Evolutionary conservation across 768 basidiomycete genomes (phyloP).

Genomic region (Lentinula guzmanii): DNA sequence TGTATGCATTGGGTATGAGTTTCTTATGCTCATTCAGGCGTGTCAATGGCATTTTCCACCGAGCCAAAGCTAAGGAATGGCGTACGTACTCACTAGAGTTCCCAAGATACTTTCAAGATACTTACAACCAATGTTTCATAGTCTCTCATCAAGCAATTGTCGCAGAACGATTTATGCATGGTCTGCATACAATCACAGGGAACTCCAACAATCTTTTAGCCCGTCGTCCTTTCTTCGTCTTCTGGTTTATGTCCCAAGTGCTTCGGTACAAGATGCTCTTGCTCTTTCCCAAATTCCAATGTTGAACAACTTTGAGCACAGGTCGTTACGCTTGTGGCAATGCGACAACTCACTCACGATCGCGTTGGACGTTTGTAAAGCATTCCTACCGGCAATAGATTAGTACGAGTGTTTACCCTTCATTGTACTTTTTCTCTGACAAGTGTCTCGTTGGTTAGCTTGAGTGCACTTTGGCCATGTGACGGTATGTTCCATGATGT

Average conservation of each 20-base stretch:
- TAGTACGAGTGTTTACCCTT: constrained; percentile 28
- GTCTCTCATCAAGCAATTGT: constrained; percentile 58
- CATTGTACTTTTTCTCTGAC: constrained; percentile 4
- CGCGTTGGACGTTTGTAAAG: constrained; percentile 57
- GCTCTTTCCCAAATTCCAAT: constrained; percentile 3
- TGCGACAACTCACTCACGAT: constrained; percentile 50
- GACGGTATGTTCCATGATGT: constrained; percentile 32
- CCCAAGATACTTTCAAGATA: not conserved
- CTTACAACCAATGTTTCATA: constrained; percentile 17
- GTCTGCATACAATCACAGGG: constrained; percentile 57
- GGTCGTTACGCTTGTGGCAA: constrained; percentile 55
- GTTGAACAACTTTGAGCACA: constrained; percentile 16
- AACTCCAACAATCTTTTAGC: constrained; percentile 41
- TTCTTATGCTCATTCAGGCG: constrained; percentile 23
- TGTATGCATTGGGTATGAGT: not conserved
- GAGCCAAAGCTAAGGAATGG: constrained; percentile 62
- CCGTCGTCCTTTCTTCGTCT: constrained; percentile 59
- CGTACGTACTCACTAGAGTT: constrained; percentile 33
- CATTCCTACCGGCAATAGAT: constrained; percentile 55
- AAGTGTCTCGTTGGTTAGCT: constrained; percentile 19
- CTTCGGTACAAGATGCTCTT: constrained; percentile 32
- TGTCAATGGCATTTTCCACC: constrained; percentile 40
- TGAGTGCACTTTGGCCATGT: constrained; percentile 62
- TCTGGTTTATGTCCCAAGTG: constrained; percentile 75
- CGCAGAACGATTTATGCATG: constrained; percentile 53